phyloP scores from a whole-genome alignment of 2,329 filamentous ascomycete species.

The Karstenula rhodostoma region DNA sequence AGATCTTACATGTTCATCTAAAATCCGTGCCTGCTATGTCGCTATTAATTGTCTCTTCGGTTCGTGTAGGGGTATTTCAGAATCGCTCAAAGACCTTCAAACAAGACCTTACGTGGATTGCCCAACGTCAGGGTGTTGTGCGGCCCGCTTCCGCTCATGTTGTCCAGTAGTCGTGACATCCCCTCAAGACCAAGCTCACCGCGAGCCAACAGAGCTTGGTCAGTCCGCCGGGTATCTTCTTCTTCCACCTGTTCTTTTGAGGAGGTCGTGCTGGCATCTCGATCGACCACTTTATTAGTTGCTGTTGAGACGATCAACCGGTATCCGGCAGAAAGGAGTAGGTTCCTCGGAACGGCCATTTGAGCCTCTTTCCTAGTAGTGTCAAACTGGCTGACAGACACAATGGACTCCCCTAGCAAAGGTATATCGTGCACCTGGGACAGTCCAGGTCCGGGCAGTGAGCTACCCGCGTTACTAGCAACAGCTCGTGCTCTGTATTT shows the following conservation, averaged over 20 bases:
- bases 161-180: slow-evolving; percentile 56
- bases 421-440: slow-evolving; percentile 52
- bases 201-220: slow-evolving; percentile 54
- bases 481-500: slow-evolving; percentile 56
- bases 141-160: slow-evolving; percentile 38
- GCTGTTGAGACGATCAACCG: slow-evolving; percentile 53
- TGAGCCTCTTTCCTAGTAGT: slow-evolving; percentile 49
- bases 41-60: neutral
- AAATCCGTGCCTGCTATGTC: neutral
- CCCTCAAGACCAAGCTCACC: slow-evolving; percentile 58
- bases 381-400: slow-evolving; percentile 54
- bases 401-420: slow-evolving; percentile 54
- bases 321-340: slow-evolving; percentile 55
- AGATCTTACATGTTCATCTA: slow-evolving; percentile 10
- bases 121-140: slow-evolving; percentile 36
- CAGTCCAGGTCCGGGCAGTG: slow-evolving; percentile 52
- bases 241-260: slow-evolving; percentile 40
- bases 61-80: neutral
- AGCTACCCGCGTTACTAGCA: slow-evolving; percentile 42
- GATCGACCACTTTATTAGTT: slow-evolving; percentile 40
- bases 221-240: slow-evolving; percentile 40
- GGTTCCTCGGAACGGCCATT: slow-evolving; percentile 55
- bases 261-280: slow-evolving; percentile 39
- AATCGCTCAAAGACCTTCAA: slow-evolving; percentile 34
- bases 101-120: slow-evolving; percentile 46